These are phyloP conservation scores for Naematelia encephala DNA, from an alignment of 768 basidiomycete species.

Conservation along the genomic window DNA sequence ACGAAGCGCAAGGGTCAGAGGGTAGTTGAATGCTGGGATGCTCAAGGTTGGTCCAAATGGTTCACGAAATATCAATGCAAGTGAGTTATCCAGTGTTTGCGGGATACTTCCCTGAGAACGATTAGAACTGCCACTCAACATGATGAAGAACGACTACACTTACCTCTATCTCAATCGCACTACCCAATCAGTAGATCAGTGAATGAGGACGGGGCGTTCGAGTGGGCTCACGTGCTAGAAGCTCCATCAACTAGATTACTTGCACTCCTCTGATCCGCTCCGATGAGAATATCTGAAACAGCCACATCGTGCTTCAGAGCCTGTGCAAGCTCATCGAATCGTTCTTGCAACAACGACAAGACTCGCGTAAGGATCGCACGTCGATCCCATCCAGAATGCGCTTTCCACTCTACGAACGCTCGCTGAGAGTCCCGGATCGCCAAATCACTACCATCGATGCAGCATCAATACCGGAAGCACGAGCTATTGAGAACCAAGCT, in stretches of 20 bases:
- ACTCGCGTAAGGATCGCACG: slow-evolving; percentile 14
- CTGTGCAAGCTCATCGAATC: slow-evolving; percentile 11
- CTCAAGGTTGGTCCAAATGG: slow-evolving; percentile 41
- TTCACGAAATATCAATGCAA: slow-evolving; percentile 26
- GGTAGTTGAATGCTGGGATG: slow-evolving; percentile 42
- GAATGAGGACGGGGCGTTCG: background rate
- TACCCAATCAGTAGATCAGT: background rate
- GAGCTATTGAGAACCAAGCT: background rate
- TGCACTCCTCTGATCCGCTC: slow-evolving; percentile 19
- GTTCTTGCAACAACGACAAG: slow-evolving; percentile 18
- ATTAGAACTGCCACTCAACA: background rate
- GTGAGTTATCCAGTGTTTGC: slow-evolving; percentile 27
- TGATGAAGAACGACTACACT: background rate
- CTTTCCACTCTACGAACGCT: slow-evolving; percentile 26
- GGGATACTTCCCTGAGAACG: slow-evolving; percentile 28
- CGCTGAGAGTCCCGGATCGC: slow-evolving; percentile 14
- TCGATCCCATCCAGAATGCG: slow-evolving; percentile 25
- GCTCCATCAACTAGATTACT: slow-evolving; percentile 25
- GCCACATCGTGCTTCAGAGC: slow-evolving; percentile 23
- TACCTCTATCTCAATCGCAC: slow-evolving; percentile 22
- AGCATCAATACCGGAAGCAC: too few species aligned
- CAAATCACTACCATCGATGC: slow-evolving; percentile 10
- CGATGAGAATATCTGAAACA: slow-evolving; percentile 20
- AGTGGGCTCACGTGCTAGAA: slow-evolving; percentile 26
- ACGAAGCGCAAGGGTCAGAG: slow-evolving; percentile 31